Evolutionary conservation across 2,329 filamentous ascomycete species (phyloP), one percentile per base, ranked within the genome.

Genomic region (Colletotrichum sp.): DNA sequence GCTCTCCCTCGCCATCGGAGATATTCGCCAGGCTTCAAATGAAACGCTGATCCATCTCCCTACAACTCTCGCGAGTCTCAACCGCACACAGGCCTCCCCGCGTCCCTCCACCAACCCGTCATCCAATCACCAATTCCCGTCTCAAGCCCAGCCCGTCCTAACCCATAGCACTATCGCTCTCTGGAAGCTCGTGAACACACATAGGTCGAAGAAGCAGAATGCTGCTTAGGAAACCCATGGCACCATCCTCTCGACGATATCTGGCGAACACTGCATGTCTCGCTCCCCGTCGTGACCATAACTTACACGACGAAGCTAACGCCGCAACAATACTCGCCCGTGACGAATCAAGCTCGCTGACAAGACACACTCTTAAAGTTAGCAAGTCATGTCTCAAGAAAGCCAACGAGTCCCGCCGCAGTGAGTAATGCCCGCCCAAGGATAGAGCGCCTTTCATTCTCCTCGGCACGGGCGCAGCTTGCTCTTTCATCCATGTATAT

Each of bases 21-120:
- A 62, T 58, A 70, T 62, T 68, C 25, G 36, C 56, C 73, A 75
- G 43, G 56, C 56, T 73, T 73, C 34, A 56, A 73, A 67, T 75
- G 73, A 75, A 73, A 73, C 73, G 70, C 56, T 65, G 43, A 16
- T 64, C 73, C 73, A 32, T 73, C 34, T 34, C 39, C 48, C 43
- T 66, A 70, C 28, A 56, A 43, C 64, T 72, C 58, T 64, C 28
- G 32, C 43, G n/a, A 74, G 71, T 58, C 56, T 73, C 62, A 65
- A 58, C 56, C 30, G 36, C 58, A 62, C 43, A 32, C 64, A 64
- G 66, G 71, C 66, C 43, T 75, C 56, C 43, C 56, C 66, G 48
- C 56, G 56, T 56, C 43, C 70, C 39, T 58, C 69, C 34, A 28
- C 27, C 36, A 25, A 58, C 25, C 62, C 30, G 43, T 75, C 62